phyloP scores from a whole-genome alignment of 257 asterid species.

The Leonotis leonurus region DNA sequence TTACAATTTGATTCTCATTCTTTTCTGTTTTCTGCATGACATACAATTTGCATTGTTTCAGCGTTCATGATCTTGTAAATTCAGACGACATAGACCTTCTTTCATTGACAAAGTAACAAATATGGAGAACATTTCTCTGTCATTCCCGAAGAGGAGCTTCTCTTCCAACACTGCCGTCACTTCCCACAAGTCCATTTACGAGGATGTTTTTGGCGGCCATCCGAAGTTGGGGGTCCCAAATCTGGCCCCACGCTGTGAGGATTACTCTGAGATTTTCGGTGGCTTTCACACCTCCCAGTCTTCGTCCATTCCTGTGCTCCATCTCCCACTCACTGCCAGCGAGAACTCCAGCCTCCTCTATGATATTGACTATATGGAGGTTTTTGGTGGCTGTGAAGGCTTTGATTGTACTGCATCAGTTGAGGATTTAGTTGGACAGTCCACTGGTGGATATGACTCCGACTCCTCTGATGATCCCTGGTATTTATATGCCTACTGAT shows the following conservation, averaged over 20 bases:
- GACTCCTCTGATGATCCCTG: slow-evolving; percentile 65
- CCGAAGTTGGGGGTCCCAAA: slow-evolving; percentile 48
- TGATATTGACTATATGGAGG: slow-evolving; percentile 60
- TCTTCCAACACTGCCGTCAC: slow-evolving; percentile 36
- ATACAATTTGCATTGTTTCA: slow-evolving; percentile 87
- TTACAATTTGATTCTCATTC: slow-evolving; percentile 6
- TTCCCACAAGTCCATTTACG: slow-evolving; percentile 62
- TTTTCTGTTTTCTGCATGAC: slow-evolving; percentile 2
- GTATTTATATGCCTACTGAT: slow-evolving; percentile 28
- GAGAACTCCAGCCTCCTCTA: slow-evolving; percentile 25
- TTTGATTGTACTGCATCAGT: slow-evolving; percentile 40
- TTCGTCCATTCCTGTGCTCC: slow-evolving; percentile 71
- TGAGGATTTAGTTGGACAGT: slow-evolving; percentile 49
- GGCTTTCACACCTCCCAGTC: slow-evolving; percentile 72
- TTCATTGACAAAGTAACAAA: background rate
- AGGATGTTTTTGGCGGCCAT: slow-evolving; percentile 67
- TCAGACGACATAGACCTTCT: background rate
- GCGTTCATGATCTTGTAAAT: slow-evolving; percentile 45
- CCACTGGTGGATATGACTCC: slow-evolving; percentile 33
- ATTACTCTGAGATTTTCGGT: slow-evolving; percentile 79
- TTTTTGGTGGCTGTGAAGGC: slow-evolving; percentile 50
- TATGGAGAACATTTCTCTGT: slow-evolving; percentile 58
- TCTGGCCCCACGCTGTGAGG: slow-evolving; percentile 75
- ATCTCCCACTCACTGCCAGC: slow-evolving; percentile 41
- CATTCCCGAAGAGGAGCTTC: slow-evolving; percentile 51